phyloP scores from a whole-genome alignment of 257 asterid genomes.

The Solanum appendiculatum region DNA sequence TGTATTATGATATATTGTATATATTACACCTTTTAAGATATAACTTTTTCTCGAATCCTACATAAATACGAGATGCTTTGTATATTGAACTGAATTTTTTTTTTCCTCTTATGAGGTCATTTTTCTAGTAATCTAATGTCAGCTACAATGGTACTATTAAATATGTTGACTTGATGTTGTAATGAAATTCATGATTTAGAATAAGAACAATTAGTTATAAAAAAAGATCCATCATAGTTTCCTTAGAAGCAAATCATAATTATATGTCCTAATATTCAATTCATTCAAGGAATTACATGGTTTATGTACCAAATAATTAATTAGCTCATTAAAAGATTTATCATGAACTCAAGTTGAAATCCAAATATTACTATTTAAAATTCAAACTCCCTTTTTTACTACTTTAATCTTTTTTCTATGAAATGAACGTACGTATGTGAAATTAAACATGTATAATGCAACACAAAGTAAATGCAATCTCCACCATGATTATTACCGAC shows the following conservation, averaged over 20 bases:
- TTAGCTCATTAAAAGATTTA: not conserved
- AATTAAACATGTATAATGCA: not conserved
- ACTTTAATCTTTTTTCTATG: not conserved
- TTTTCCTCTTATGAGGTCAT: not conserved
- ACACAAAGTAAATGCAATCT: not conserved
- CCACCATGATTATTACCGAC: not conserved
- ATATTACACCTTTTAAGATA: not conserved
- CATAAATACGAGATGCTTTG: fast-evolving
- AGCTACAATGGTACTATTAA: not conserved
- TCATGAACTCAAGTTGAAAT: not conserved
- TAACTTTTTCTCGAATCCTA: not conserved
- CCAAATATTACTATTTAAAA: not conserved
- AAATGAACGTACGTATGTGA: not conserved
- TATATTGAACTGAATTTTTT: fast-evolving
- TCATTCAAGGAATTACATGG: not conserved
- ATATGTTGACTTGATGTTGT: not conserved
- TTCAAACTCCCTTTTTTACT: not conserved
- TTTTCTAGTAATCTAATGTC: not conserved
- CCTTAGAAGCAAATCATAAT: not conserved
- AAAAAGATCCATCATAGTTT: not conserved
- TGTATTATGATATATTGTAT: not conserved
- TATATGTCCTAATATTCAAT: not conserved
- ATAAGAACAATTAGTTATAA: not conserved
- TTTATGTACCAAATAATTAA: not conserved
- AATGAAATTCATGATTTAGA: not conserved